Conservation (phyloP, 2,329 filamentous ascomycete species). For the Penicillium sp. region DNA sequence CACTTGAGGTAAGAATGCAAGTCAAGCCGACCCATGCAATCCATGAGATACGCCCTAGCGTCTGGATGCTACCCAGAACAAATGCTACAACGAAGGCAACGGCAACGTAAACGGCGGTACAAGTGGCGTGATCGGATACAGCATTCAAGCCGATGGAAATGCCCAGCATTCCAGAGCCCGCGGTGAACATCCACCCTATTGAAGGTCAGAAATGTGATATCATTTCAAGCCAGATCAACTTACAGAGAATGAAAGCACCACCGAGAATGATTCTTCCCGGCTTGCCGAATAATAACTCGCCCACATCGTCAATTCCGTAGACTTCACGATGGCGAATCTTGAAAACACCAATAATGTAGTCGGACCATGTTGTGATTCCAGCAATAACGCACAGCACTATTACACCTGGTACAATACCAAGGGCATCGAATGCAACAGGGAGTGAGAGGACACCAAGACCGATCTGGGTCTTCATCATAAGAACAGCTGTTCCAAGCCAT, state of each 20-base stretch:
- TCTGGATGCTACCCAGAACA: slow-evolving; percentile 15
- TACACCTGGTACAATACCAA: slow-evolving; percentile 53
- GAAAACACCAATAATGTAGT: slow-evolving; percentile 51
- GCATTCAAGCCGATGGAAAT: slow-evolving; percentile 19
- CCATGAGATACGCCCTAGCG: slow-evolving; percentile 17
- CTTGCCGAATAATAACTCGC: slow-evolving; percentile 27
- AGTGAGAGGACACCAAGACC: slow-evolving; percentile 53
- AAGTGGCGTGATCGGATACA: slow-evolving; percentile 15
- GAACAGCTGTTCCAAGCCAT: slow-evolving; percentile 45
- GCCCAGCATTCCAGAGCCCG: slow-evolving; percentile 21
- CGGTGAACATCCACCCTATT: slow-evolving; percentile 19
- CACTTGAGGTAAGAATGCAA: slow-evolving; percentile 19
- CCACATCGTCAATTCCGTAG: slow-evolving; percentile 60
- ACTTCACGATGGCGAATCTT: slow-evolving; percentile 56
- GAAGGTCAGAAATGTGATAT: neutral
- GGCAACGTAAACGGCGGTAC: slow-evolving; percentile 17
- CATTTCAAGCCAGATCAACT: neutral
- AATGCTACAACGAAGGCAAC: slow-evolving; percentile 14
- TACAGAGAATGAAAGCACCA: slow-evolving; percentile 16
- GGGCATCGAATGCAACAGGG: slow-evolving; percentile 45
- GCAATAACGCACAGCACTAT: slow-evolving; percentile 44
- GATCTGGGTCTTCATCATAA: slow-evolving; percentile 51
- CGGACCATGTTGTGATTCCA: slow-evolving; percentile 51
- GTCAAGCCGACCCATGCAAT: slow-evolving; percentile 19
- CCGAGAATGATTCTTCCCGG: slow-evolving; percentile 12